phyloP scores from a whole-genome alignment of 1,284 basidiomycete genomes.

The Phellopilus nigrolimitatus region DNA sequence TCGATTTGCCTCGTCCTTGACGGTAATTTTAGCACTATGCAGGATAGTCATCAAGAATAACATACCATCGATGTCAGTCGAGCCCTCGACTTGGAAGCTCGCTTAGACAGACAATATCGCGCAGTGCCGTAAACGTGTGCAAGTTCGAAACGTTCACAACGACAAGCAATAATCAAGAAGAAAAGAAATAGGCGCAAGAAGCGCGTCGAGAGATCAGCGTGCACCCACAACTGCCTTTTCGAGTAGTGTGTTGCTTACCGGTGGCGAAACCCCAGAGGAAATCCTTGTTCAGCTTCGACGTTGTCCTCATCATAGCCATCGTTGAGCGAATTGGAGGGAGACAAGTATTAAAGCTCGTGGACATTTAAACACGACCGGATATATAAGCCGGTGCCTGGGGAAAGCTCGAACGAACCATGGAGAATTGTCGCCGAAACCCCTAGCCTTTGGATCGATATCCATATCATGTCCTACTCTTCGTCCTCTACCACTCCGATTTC shows the following conservation, averaged over 20 bases:
- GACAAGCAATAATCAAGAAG: too few relatives aligned
- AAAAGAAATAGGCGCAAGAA: constrained; percentile 13
- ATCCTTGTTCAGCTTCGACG: constrained; percentile 39
- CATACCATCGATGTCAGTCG: constrained; percentile 49
- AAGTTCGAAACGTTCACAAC: too few relatives aligned
- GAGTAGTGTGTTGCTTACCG: constrained; percentile 35
- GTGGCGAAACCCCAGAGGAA: constrained; percentile 75
- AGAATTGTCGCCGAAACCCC: background rate
- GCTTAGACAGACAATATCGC: constrained; percentile 33
- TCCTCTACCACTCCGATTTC: constrained; percentile 12
- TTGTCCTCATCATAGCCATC: background rate
- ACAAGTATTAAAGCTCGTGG: background rate
- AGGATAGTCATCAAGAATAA: too few relatives aligned
- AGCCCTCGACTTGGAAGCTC: constrained; percentile 67
- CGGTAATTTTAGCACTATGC: too few relatives aligned
- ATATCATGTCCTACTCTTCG: background rate
- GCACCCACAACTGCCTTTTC: background rate
- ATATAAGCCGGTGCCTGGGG: too few relatives aligned
- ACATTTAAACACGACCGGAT: too few relatives aligned
- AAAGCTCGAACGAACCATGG: background rate
- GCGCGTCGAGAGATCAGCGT: background rate
- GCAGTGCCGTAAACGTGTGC: constrained; percentile 20
- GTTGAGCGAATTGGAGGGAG: background rate
- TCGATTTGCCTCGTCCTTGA: constrained; percentile 59
- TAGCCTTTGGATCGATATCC: background rate